Base-by-base conservation (phyloP, 441 rosid genomes). In the Bocquillonia castaneifolia region DNA sequence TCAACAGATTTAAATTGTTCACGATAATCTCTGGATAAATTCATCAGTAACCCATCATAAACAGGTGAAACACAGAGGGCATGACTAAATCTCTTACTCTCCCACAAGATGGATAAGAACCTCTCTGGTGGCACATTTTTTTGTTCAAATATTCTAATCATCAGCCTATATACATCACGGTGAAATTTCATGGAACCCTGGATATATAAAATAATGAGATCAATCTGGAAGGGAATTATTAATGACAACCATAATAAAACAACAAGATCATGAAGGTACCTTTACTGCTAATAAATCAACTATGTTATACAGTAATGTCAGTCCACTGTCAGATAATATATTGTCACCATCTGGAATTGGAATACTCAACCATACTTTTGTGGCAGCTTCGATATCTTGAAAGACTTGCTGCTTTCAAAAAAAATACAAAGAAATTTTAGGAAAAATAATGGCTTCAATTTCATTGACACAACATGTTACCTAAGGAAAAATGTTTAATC, bases 11-110 rank as follows among this genome's bases (percentile, higher is more conserved):
- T 80, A 37, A 81, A 81, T 67, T 61, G 72, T 68, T 83, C 89
- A 59, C 88, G 88, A 74, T 59, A 77, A 51, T 79, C 76, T 70
- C 76, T 86, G 66, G 87, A 79, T 68, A 88, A 74, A 62, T 66
- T 82, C 34, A 15, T 51, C 37, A 82, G 76, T 53, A 92, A 80
- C 63, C 77, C 84, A 47, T 92, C 90, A 77, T 79, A 78, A 55
- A 95, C 71, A 44, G 98, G 96, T 65, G 96, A 82, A 68, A 76
- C 73, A 74, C 98, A 95, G 68, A 92, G 90, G 26, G 90, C 86
- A 78, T 92, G 98, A 75, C 86, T 84, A 40, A 90, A 86, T 81
- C 97, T 89, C 82, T 97, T 86, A 72, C 83, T 74, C 74, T 83
- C 92, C 99, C 98, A 92, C 59, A 92, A 73, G 71, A 77, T 74